These are phyloP conservation scores for Paramecium octaurelia DNA, from an alignment of 73 alveolate species.

Conservation along the genomic window DNA sequence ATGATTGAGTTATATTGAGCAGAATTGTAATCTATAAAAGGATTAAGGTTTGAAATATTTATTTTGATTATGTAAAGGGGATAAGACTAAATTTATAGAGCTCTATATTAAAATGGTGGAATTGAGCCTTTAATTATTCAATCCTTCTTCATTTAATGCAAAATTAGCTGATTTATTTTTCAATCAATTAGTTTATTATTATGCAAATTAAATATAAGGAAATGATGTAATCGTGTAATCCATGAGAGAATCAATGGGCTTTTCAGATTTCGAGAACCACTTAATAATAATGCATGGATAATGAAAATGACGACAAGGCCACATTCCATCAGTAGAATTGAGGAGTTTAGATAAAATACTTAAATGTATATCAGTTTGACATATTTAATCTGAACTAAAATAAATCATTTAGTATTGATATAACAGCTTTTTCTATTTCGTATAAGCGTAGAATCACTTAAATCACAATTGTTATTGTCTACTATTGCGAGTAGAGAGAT, in stretches of 20 bases:
- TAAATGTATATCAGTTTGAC: background rate
- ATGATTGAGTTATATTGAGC: slow-evolving; percentile 58
- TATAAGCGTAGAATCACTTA: background rate
- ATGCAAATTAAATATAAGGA: background rate
- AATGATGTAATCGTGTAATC: background rate
- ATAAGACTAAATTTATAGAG: background rate
- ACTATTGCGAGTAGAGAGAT: background rate
- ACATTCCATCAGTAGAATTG: background rate
- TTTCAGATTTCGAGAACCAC: slow-evolving; percentile 4
- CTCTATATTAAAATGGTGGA: background rate
- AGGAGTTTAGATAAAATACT: background rate
- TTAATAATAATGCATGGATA: background rate
- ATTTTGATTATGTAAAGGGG: background rate
- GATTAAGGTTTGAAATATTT: background rate
- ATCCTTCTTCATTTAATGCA: too few relatives aligned
- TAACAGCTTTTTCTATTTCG: background rate
- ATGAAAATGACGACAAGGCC: background rate
- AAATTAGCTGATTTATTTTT: too few relatives aligned
- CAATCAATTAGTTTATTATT: too few relatives aligned
- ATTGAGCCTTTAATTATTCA: too few relatives aligned
- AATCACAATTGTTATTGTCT: background rate
- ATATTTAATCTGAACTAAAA: background rate
- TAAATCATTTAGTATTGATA: background rate
- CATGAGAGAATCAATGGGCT: background rate
- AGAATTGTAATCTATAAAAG: slow-evolving; percentile 21